Evolutionary conservation across 345 rosid species (phyloP), one percentile per base, ranked within the genome.

Genomic region (Populus tremula): DNA sequence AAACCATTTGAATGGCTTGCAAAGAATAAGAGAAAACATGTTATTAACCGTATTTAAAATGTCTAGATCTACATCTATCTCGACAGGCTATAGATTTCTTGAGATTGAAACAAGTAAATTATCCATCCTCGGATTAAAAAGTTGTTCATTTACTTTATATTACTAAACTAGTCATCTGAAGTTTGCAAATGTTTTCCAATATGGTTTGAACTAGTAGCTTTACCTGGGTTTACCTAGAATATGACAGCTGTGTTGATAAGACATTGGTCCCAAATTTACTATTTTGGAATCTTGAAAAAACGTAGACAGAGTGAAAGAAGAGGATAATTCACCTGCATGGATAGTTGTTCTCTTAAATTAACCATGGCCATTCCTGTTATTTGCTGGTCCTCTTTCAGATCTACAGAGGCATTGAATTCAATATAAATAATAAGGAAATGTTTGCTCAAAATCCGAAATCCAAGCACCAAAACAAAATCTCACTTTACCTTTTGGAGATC

Each of bases 321-420:
- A 1, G 50, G 17, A 6, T 25, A 49, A 70, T 71, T 61, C 36
- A 89, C 90, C 86, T 86, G 90, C 64, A 86, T 47, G n/a, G 84
- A 86, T 20, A 81, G 73, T 31, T 84, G 87, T 56, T 85, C 50
- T 80, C 96, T 82, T 70, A 91, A 70, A 64, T 91, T 91, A 38
- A 91, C 90, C 90, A 86, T 83, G 3, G 93, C 88, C 9, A 86
- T 21, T n/a, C 96, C 90, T 17, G 90, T 89, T 56, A 89, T 5
- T 23, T 74, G 85, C 23, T 75, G 77, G 31, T 88, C 89, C 2
- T 86, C 84, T 38, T 14, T 70, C 61, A 86, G 8, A 79, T 81
- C 92, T 90, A 23, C 18, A 76, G 53, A 17, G 16, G 20, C 38
- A 66, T n/a, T 31, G 20, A 74, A 66, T 20, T 25, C 7, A 2